A percentile compares a stretch with the other conserved stretches of the same genome.
phyloP scores from a whole-genome alignment of 1,139 yeast genomes.

The Hemisphaericaspora subhashii region DNA sequence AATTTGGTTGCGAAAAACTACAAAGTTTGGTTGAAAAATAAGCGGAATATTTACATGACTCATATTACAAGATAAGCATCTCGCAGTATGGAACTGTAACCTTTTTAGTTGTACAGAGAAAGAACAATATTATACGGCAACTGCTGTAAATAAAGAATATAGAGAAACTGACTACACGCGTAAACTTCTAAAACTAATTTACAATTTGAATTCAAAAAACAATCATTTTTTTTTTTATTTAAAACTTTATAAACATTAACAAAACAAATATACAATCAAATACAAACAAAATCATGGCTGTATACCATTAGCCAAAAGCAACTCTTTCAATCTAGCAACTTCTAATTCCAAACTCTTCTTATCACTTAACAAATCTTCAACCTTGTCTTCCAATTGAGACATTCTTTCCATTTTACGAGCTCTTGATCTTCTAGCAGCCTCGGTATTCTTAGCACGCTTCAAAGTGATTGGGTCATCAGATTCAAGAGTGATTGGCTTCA shows the following conservation, averaged over 20 bases:
- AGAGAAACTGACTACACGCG: too few species aligned
- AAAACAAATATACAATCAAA: not conserved
- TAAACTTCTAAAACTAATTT: too few species aligned
- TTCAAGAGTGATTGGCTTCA: conserved; percentile 64
- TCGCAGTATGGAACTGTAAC: too few species aligned
- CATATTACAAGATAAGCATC: too few species aligned
- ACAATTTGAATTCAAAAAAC: not conserved
- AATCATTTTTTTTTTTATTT: not conserved
- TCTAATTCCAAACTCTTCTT: conserved; percentile 61
- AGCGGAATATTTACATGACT: too few species aligned
- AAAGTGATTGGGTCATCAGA: conserved; percentile 62
- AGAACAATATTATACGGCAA: too few species aligned
- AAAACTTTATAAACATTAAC: not conserved
- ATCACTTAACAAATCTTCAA: conserved; percentile 58
- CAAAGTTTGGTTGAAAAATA: too few species aligned
- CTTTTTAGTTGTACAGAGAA: too few species aligned
- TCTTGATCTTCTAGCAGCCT: conserved; percentile 94
- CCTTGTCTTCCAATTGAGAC: conserved; percentile 76
- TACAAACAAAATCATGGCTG: conserved; percentile 15
- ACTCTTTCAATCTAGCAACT: conserved; percentile 52
- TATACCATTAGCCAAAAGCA: conserved; percentile 35
- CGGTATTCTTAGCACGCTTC: conserved; percentile 93
- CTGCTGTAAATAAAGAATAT: too few species aligned
- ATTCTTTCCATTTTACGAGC: conserved; percentile 91
- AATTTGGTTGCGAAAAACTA: too few species aligned